A percentile compares a stretch with the other conserved stretches of the same genome.
phyloP scores from a whole-genome alignment of 331 rosid genomes.

The Cucumis variabilis region DNA sequence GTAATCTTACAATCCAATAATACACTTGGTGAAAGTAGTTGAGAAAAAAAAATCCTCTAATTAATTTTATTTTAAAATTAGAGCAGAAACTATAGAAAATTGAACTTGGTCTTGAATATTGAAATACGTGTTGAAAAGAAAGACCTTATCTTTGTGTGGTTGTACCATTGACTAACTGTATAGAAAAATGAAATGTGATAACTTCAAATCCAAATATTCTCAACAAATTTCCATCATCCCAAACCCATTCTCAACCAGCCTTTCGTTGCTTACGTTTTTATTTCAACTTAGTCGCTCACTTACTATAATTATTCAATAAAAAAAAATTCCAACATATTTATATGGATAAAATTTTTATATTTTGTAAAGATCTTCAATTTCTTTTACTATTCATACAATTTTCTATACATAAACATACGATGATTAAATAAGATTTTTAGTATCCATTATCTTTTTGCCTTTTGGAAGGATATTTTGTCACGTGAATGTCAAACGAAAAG shows the following conservation, averaged over 20 bases:
- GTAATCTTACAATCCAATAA: not conserved
- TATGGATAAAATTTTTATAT: no score
- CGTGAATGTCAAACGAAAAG: not conserved
- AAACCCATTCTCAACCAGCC: not conserved
- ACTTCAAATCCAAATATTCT: not conserved
- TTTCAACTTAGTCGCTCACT: not conserved
- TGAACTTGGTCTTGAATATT: not conserved
- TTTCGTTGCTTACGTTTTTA: no score
- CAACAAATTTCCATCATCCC: not conserved
- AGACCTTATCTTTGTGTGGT: not conserved
- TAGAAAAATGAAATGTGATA: not conserved
- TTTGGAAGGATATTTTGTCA: not conserved
- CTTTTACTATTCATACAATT: no score
- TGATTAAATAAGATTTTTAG: no score
- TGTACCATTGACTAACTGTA: not conserved
- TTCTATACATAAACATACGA: no score
- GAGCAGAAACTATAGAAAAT: no score
- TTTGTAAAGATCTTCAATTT: no score
- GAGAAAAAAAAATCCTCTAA: not conserved
- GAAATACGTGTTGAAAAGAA: not conserved
- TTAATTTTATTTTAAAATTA: no score
- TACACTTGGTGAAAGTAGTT: not conserved
- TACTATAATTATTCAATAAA: not conserved
- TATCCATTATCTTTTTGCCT: no score
- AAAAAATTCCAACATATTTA: no score